A percentile compares a stretch with the other conserved stretches of the same genome.
Evolutionary conservation across 441 rosid species (phyloP).

Genomic region (Adansonia madagascariensis): DNA sequence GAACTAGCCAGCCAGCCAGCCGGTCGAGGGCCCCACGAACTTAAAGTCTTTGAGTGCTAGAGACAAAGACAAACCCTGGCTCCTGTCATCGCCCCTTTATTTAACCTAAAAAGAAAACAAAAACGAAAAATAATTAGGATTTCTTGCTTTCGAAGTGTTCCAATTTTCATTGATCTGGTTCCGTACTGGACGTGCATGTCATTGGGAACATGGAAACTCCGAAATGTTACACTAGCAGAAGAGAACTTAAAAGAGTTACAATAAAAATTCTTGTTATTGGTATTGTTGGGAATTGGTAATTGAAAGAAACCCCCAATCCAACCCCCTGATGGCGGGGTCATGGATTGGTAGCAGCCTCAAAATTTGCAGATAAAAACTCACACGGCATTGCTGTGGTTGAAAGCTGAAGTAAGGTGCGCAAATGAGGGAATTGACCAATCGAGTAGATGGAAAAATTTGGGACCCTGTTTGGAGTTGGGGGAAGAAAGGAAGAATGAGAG

Average conservation of each 20-base stretch:
- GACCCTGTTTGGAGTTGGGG: background rate
- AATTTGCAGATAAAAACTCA: constrained; percentile 14
- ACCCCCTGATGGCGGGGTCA: background rate
- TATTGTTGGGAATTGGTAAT: background rate
- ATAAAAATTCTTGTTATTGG: background rate
- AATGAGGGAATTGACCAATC: background rate
- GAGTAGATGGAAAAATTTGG: background rate
- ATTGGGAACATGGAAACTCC: constrained; percentile 2
- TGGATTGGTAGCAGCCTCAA: background rate
- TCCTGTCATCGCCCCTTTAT: background rate
- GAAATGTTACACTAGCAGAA: background rate
- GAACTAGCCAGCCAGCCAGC: background rate
- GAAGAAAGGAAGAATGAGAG: background rate
- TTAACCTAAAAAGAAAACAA: background rate
- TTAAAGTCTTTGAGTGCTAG: background rate
- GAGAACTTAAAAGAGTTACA: background rate
- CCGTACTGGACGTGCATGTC: background rate
- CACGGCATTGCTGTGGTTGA: constrained; percentile 14
- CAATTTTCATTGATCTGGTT: background rate
- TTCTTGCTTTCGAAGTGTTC: constrained; percentile 12
- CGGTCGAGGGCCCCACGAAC: constrained; percentile 1
- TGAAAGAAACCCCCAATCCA: background rate
- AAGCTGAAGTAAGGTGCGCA: background rate
- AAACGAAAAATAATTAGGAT: background rate
- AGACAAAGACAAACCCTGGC: background rate